Percentiles rank a stretch among this genome's conserved stretches.
These are phyloP conservation scores for Suillus weaverae DNA, from an alignment of 768 basidiomycete species.

Conservation along the genomic window DNA sequence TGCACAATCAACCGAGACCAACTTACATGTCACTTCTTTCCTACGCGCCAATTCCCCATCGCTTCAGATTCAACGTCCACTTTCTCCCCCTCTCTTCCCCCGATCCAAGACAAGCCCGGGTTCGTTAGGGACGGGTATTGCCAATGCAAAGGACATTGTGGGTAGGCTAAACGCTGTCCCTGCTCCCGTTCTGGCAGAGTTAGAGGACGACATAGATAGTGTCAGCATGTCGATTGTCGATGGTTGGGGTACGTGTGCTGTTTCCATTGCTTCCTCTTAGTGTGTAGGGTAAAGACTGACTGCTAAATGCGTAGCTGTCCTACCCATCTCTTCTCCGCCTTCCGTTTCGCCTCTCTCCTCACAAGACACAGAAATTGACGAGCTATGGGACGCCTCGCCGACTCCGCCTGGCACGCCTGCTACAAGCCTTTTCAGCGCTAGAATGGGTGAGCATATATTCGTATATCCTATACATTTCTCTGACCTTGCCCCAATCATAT, in stretches of 20 bases:
- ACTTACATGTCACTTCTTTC: conserved; percentile 25
- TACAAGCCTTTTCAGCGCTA: conserved; percentile 41
- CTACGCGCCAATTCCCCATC: conserved; percentile 31
- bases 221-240: conserved; percentile 59
- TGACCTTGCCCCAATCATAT: conserved; percentile 3
- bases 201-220: conserved; percentile 44
- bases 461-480: neutral
- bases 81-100: conserved; percentile 51
- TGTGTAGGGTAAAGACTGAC: conserved; percentile 33
- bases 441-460: conserved; percentile 45
- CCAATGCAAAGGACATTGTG: conserved; percentile 27
- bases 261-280: neutral
- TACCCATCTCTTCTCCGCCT: conserved; percentile 44
- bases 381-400: conserved; percentile 51
- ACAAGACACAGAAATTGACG: conserved; percentile 48
- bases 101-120: neutral
- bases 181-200: conserved; percentile 33
- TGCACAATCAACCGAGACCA: conserved; percentile 16
- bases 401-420: conserved; percentile 43
- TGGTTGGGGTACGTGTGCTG: conserved; percentile 58
- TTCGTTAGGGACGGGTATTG: conserved; percentile 11
- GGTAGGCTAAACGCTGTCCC: conserved; percentile 24
- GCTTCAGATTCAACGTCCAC: conserved; percentile 24
- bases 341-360: conserved; percentile 37
- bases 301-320: conserved; percentile 19